phyloP scores from a whole-genome alignment of 2,329 filamentous ascomycete species.

The Ascocoryne sarcoides region DNA sequence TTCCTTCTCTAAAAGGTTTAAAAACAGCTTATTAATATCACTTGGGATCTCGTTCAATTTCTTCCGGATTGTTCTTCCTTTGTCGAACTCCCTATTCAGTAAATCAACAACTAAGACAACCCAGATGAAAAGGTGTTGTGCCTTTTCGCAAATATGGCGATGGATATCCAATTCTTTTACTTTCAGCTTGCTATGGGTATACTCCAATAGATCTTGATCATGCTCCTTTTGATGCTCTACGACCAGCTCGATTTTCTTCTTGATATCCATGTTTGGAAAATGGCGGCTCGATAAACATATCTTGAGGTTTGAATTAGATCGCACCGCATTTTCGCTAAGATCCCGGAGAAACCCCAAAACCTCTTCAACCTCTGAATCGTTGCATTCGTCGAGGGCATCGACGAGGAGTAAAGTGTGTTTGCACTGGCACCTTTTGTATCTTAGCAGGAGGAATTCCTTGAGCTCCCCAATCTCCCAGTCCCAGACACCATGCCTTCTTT shows the following conservation, averaged over 20 bases:
- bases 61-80: slow-evolving; percentile 25
- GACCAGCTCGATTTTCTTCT: slow-evolving; percentile 9
- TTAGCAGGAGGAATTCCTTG: neutral
- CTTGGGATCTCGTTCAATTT: slow-evolving; percentile 33
- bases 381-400: slow-evolving; percentile 18
- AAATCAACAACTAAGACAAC: slow-evolving; percentile 28
- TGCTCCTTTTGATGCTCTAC: slow-evolving; percentile 17
- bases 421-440: neutral
- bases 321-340: slow-evolving; percentile 1
- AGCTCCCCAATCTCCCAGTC: slow-evolving; percentile 3
- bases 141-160: neutral
- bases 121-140: slow-evolving; percentile 20
- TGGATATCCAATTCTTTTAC: slow-evolving; percentile 3
- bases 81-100: slow-evolving; percentile 34
- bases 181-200: slow-evolving; percentile 15
- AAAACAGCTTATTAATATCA: slow-evolving; percentile 40
- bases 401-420: slow-evolving; percentile 7
- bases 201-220: slow-evolving; percentile 16
- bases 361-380: neutral
- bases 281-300: slow-evolving; percentile 15
- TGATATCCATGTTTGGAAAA: slow-evolving; percentile 13
- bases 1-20: slow-evolving; percentile 31
- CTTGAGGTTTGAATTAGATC: neutral
- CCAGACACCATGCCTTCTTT: neutral
- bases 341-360: slow-evolving; percentile 4